Evolutionary conservation across 805 yeast genomes (phyloP).

Genomic region (Brettanomyces naardenensis): DNA sequence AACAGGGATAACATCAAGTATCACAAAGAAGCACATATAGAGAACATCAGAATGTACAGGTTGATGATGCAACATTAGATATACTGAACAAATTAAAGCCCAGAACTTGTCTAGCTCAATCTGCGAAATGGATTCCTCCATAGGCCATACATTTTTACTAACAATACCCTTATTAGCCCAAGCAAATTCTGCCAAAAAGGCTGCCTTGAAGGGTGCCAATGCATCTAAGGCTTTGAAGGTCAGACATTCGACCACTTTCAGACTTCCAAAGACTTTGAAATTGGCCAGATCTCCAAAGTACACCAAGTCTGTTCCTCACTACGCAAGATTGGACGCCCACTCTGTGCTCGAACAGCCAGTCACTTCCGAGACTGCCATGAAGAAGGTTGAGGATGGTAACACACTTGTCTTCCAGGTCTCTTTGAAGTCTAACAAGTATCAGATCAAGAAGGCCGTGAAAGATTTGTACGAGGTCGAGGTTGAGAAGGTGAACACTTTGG

Average conservation of each 20-base stretch:
- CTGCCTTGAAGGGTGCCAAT: conserved; percentile 96
- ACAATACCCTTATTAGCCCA: conserved; percentile 35
- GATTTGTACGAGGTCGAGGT: conserved; percentile 97
- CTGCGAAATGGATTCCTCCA: too few relatives aligned
- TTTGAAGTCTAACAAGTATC: conserved; percentile 95
- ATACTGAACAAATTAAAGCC: too few relatives aligned
- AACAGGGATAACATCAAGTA: too few relatives aligned
- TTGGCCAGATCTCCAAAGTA: conserved; percentile 92
- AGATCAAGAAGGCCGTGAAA: conserved; percentile 97
- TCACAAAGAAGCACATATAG: too few relatives aligned
- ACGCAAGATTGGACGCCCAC: conserved; percentile 94
- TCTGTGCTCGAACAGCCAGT: conserved; percentile 90
- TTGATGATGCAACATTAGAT: too few relatives aligned
- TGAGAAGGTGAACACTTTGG: conserved; percentile 87
- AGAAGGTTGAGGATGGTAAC: conserved; percentile 99
- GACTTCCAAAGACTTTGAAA: conserved; percentile 94
- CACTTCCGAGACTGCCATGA: conserved; percentile 98
- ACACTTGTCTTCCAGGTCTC: conserved; percentile 98
- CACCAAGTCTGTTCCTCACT: conserved; percentile 96
- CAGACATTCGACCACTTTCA: conserved; percentile 93
- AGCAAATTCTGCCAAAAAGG: conserved; percentile 98
- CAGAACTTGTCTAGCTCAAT: too few relatives aligned
- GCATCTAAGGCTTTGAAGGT: conserved; percentile 84
- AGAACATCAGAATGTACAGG: too few relatives aligned
- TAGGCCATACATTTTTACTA: conserved; percentile 8